Evolutionary conservation across 305 asterid species (phyloP), one percentile per base, ranked within the genome.

Genomic region (Solanum chacoense): DNA sequence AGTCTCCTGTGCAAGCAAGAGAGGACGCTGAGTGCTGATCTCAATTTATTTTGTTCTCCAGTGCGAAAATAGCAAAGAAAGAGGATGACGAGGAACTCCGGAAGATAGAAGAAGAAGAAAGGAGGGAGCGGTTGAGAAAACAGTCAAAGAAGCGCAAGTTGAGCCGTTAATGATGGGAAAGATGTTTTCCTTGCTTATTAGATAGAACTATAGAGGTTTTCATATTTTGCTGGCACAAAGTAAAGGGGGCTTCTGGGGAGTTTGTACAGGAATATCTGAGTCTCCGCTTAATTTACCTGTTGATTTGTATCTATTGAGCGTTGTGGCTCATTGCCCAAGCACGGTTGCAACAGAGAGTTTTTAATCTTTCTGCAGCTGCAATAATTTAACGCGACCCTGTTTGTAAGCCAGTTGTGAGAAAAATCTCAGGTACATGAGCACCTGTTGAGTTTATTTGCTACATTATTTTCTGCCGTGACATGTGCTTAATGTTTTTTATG

Each of bases 1-100:
- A 9, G 36, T 79, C 36, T 79, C 16, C 18, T 4, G 65, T 2
- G 35, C 26, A 40, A 14, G 16, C 14, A 80, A 80, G 26, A 28
- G 85, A 80, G 85, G 18, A n/a, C 2, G 18, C 28, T 9, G 86
- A 45, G 55, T 29, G 38, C 85, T 42, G 38, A 42, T 37, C 28
- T 42, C 14, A 50, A 45, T 16, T 31, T 29, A 8, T n/a, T 32
- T 88, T 45, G 59, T 10, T 4, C 34, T 92, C 34, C 93, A 96
- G 99, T 93, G 94, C 93, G 32, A 91, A 50, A 91, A 91, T 93
- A 38, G 99, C 95, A 35, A 88, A 85, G 69, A 10, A 75, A 91
- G 99, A 97, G 92, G 99, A 97, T 31, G 96, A 93, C n/a, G 98
- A 96, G 91, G 95, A 95, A 90, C 94, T 88, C 8, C 94, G 93